Evolutionary conservation across 768 basidiomycete species (phyloP), one percentile per base, ranked within the genome.

Genomic region (Piloderma croceum): DNA sequence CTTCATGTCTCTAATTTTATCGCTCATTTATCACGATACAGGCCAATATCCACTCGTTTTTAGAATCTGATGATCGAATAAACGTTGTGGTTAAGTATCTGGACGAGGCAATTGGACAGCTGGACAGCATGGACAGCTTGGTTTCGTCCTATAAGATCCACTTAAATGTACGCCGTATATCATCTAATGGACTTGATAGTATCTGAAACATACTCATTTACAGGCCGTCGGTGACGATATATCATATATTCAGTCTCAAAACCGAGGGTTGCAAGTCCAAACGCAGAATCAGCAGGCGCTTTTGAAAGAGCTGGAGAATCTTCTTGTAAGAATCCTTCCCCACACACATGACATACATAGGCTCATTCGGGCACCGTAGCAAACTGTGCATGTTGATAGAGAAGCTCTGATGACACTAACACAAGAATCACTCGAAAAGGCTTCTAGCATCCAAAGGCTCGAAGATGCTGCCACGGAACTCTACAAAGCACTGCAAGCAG

Each of bases 1-100:
- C 38, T 13, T 6, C 13, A 13, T 41, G 20, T 32, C 36, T 43
- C 40, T n/a, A n/a, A n/a, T n/a, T n/a, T n/a, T 27, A 3, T 34
- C 7, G 23, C 24, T 32, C 24, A 43, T 34, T 23, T 29, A 36
- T 46, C 22, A 42, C 36, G 11, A 31, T 43, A 11, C 51, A 94
- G 93, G 94, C 94, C 2, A 97, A 94, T 56, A 87, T 98, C 23
- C 90, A 98, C 59, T 96, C 96, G 3, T 97, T 98, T 64, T 70
- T 98, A 33, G 96, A 98, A 62, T 86, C 86, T 7, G 96, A 99
- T 58, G 92, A 97, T 56, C 77, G 94, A 22, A 81, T 99, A 41
- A 74, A 71, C 31, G 65, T 83, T 7, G 93, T 99, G 21, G 63
- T 96, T 56, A 88, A 86, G 49, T 83, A 77, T 55, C 77, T 99